These are phyloP conservation scores for Ceratocystiopsis minuta DNA, from an alignment of 2,329 filamentous ascomycete species.

Conservation along the genomic window DNA sequence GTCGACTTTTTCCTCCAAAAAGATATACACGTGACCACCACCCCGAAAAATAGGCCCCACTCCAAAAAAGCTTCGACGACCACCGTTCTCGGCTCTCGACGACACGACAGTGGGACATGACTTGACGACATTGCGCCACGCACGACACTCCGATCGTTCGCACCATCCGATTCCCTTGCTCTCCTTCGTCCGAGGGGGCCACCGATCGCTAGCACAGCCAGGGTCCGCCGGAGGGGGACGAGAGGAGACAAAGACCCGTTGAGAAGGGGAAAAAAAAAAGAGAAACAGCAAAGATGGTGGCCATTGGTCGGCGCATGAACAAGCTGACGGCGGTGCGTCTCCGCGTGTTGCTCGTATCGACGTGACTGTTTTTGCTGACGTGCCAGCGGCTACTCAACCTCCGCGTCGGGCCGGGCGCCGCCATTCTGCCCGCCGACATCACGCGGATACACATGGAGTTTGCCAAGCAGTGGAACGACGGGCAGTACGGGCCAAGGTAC, in stretches of 20 bases:
- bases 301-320: constrained; percentile 50
- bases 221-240: too few species aligned
- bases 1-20: too few species aligned
- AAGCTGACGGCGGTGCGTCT: constrained; percentile 51
- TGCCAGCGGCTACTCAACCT: constrained; percentile 49
- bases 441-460: constrained; percentile 62
- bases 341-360: background rate
- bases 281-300: constrained; percentile 16
- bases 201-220: too few species aligned
- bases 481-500: constrained; percentile 58
- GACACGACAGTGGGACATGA: too few species aligned
- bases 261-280: background rate
- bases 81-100: too few species aligned
- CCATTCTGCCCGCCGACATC: constrained; percentile 59
- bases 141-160: too few species aligned
- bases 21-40: too few species aligned
- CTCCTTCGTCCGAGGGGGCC: too few species aligned
- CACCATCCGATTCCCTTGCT: too few species aligned
- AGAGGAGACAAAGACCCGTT: background rate
- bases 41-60: background rate
- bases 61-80: background rate
- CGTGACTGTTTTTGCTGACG: background rate
- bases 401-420: constrained; percentile 67
- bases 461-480: constrained; percentile 38
- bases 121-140: too few species aligned